These are phyloP conservation scores for Cercospora canescens DNA, from an alignment of 2,329 filamentous ascomycete species.

Conservation along the genomic window DNA sequence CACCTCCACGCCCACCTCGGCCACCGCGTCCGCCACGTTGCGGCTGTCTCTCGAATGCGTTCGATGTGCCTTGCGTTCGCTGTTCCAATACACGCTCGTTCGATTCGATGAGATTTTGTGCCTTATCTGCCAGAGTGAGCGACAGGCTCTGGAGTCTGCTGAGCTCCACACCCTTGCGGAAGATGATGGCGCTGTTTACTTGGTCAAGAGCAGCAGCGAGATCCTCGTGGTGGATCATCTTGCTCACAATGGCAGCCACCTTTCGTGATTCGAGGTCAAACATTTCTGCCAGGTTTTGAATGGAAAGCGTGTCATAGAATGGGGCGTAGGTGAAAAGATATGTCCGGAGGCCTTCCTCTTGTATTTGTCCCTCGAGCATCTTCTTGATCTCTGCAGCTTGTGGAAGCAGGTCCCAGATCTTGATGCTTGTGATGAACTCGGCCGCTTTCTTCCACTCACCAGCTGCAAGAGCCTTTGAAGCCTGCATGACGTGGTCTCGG, in stretches of 20 bases:
- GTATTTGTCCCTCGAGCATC: constrained; percentile 97
- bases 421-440: constrained; percentile 93
- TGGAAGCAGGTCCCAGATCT: constrained; percentile 99
- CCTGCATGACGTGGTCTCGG: constrained; percentile 98
- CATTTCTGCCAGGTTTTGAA: constrained; percentile 84
- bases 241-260: constrained; percentile 92
- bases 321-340: constrained; percentile 99
- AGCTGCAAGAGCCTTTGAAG: constrained; percentile 91
- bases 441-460: constrained; percentile 99
- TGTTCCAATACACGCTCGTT: constrained; percentile 98
- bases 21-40: constrained; percentile 69
- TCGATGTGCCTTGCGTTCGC: constrained; percentile 90
- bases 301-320: constrained; percentile 94
- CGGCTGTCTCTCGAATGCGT: constrained; percentile 91
- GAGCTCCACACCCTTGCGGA: constrained; percentile 98
- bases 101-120: constrained; percentile 89
- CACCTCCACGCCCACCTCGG: constrained; percentile 59
- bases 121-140: constrained; percentile 92
- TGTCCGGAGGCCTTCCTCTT: constrained; percentile 95
- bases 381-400: constrained; percentile 89
- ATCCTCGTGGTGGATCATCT: constrained; percentile 99
- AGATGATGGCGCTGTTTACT: constrained; percentile 95
- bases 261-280: constrained; percentile 91
- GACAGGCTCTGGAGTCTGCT: constrained; percentile 94
- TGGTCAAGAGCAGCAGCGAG: constrained; percentile 94